Evolutionary conservation across 2,329 filamentous ascomycete genomes (phyloP).

Genomic region (Canariomyces notabilis): DNA sequence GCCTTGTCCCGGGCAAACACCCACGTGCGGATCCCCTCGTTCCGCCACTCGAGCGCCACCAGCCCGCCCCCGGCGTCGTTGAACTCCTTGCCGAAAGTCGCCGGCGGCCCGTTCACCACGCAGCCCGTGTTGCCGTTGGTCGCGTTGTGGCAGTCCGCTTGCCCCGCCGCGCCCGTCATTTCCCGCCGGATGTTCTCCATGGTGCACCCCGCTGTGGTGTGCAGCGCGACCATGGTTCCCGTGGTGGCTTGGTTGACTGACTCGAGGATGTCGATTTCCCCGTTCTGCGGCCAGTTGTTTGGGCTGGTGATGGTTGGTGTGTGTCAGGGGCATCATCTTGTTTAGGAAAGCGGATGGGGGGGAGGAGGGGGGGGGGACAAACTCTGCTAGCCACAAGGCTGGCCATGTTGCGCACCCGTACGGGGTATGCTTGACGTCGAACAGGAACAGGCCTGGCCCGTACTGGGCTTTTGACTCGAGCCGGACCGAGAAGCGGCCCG

Average conservation of each 20-base stretch:
- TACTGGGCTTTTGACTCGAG: slow-evolving; percentile 57
- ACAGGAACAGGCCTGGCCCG: slow-evolving; percentile 60
- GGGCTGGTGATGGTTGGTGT: slow-evolving; percentile 23
- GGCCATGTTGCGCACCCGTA: slow-evolving; percentile 62
- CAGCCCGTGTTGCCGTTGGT: slow-evolving; percentile 54
- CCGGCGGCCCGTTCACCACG: slow-evolving; percentile 40
- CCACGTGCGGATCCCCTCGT: slow-evolving; percentile 59
- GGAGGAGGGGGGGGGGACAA: background rate
- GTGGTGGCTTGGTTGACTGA: slow-evolving; percentile 48
- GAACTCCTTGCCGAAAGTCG: slow-evolving; percentile 47
- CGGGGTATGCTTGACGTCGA: slow-evolving; percentile 60
- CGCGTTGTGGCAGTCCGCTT: slow-evolving; percentile 46
- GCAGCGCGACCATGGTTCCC: slow-evolving; percentile 57
- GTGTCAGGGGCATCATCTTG: background rate
- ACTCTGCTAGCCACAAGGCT: slow-evolving; percentile 60
- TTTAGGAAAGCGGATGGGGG: background rate
- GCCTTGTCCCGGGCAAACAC: slow-evolving; percentile 49
- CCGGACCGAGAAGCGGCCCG: slow-evolving; percentile 59
- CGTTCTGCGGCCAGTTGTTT: slow-evolving; percentile 56
- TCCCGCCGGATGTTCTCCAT: slow-evolving; percentile 50
- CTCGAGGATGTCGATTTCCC: slow-evolving; percentile 62
- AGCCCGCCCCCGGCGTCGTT: slow-evolving; percentile 53
- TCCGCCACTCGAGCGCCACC: slow-evolving; percentile 57
- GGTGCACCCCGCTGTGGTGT: slow-evolving; percentile 48
- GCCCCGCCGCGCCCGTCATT: slow-evolving; percentile 41